These are phyloP conservation scores for Mycena venus DNA, from an alignment of 768 basidiomycete species.

Conservation along the genomic window DNA sequence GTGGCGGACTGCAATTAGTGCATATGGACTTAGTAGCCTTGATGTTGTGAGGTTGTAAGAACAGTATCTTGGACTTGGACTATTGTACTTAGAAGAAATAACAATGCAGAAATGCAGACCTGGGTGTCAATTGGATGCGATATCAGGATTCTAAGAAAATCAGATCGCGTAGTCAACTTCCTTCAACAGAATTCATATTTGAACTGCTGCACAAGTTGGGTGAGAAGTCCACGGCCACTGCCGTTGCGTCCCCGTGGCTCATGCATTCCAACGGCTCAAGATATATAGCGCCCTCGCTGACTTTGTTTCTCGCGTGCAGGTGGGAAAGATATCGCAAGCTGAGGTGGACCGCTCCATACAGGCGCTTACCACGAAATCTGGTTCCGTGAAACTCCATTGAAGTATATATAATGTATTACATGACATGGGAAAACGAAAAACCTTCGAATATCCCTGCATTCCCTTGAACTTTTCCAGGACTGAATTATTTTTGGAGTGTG, in stretches of 20 bases:
- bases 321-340: neutral
- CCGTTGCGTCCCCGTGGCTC: neutral
- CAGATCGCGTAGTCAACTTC: neutral
- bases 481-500: too few relatives aligned
- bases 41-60: conserved; percentile 2
- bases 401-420: neutral
- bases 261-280: neutral
- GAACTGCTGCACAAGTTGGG: neutral
- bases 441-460: too few relatives aligned
- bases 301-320: neutral
- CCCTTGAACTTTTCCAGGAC: too few relatives aligned
- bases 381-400: neutral
- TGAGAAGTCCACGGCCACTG: neutral
- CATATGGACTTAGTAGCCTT: conserved; percentile 2
- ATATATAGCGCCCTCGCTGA: neutral
- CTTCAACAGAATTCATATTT: neutral
- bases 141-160: neutral
- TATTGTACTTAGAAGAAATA: conserved; percentile 1
- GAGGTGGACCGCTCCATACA: neutral
- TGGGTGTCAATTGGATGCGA: conserved; percentile 1
- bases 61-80: neutral
- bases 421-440: neutral
- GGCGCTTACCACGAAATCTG: neutral
- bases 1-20: conserved; percentile 8
- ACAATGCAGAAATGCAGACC: conserved; percentile 3